Percentiles rank a stretch among this genome's conserved stretches.
phyloP scores from a whole-genome alignment of 805 yeast species.

The Yarrowia deformans region DNA sequence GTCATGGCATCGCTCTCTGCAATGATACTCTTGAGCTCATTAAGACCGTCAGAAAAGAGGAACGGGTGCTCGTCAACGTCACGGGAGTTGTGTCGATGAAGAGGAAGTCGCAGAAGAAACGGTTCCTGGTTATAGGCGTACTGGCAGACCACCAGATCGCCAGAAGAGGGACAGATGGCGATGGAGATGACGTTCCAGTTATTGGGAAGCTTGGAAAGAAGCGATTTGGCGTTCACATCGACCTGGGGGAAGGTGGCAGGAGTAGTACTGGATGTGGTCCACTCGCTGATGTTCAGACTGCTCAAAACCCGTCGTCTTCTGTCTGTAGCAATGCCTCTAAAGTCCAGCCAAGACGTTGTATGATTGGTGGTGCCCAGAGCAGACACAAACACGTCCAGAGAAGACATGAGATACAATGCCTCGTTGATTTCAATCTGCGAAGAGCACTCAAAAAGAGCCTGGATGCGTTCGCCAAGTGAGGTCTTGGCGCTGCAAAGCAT shows the following conservation, averaged over 20 bases:
- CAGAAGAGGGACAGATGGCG: constrained; percentile 64
- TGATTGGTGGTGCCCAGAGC: constrained; percentile 16
- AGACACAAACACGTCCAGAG: constrained; percentile 10
- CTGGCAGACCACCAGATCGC: constrained; percentile 64
- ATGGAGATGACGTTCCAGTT: constrained; percentile 68
- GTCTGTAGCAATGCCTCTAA: neutral
- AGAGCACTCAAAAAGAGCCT: neutral
- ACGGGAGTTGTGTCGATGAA: constrained; percentile 58
- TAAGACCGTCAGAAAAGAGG: constrained; percentile 57
- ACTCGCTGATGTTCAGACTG: neutral
- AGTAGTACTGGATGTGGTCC: neutral
- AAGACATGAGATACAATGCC: neutral
- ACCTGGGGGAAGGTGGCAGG: neutral
- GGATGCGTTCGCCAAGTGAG: neutral
- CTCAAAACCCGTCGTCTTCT: constrained; percentile 9
- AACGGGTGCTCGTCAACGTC: constrained; percentile 55
- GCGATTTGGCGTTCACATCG: neutral
- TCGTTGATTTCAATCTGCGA: constrained; percentile 19
- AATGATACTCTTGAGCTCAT: constrained; percentile 61
- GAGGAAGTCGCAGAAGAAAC: constrained; percentile 64
- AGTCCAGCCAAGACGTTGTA: constrained; percentile 10
- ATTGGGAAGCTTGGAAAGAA: constrained; percentile 49
- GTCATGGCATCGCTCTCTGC: constrained; percentile 68
- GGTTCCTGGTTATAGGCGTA: constrained; percentile 53
- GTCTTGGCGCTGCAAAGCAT: constrained; percentile 13